Conservation (phyloP, 768 basidiomycete species). For the Tephrocybe rancida region DNA sequence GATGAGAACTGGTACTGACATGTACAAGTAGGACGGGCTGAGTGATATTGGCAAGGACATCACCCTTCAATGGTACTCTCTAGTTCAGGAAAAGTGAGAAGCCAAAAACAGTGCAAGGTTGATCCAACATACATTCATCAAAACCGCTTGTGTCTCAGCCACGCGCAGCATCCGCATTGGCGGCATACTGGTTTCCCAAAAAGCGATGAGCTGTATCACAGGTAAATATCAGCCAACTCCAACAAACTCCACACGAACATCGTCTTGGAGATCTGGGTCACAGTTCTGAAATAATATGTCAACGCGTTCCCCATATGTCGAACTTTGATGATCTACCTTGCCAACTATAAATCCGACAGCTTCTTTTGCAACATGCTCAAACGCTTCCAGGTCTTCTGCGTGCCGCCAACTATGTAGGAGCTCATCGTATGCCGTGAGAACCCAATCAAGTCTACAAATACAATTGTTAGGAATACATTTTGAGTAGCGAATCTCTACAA, state of each 20-base stretch:
- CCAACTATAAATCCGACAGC: slow-evolving; percentile 57
- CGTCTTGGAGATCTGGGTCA: slow-evolving; percentile 62
- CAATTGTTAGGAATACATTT: not conserved
- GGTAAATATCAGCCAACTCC: not conserved
- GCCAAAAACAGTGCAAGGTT: not conserved
- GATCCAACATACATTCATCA: slow-evolving; percentile 55
- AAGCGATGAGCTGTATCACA: slow-evolving; percentile 55
- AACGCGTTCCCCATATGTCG: not conserved
- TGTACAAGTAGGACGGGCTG: slow-evolving; percentile 73
- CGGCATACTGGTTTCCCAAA: slow-evolving; percentile 60
- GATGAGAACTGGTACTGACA: slow-evolving; percentile 35
- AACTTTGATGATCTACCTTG: slow-evolving; percentile 40
- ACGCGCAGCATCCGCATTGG: slow-evolving; percentile 54
- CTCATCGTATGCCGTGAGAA: slow-evolving; percentile 65
- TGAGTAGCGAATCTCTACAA: slow-evolving; percentile 5
- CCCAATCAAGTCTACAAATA: slow-evolving; percentile 52
- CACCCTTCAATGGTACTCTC: slow-evolving; percentile 55
- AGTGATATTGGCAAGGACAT: slow-evolving; percentile 52
- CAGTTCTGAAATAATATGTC: slow-evolving; percentile 39
- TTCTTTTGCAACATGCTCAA: slow-evolving; percentile 68
- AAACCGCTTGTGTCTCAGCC: slow-evolving; percentile 54
- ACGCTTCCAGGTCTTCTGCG: slow-evolving; percentile 65
- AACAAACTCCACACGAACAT: slow-evolving; percentile 41
- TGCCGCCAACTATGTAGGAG: slow-evolving; percentile 63
- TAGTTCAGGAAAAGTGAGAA: slow-evolving; percentile 26